Conservation (phyloP, 305 asterid species). For the Fraxinus dipetala region DNA sequence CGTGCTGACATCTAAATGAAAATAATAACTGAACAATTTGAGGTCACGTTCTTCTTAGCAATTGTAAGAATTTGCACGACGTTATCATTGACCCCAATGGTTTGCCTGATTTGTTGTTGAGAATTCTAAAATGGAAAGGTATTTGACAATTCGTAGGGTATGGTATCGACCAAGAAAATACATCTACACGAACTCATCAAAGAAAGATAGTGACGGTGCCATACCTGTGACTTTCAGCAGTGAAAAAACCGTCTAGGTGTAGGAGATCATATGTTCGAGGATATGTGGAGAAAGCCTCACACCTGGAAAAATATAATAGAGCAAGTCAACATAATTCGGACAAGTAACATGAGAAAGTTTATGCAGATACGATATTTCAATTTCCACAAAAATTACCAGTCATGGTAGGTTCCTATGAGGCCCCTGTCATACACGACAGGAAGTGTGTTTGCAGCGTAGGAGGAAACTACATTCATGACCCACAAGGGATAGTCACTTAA, state of each 20-base stretch:
- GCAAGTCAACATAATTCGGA: background rate
- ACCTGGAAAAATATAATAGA: conserved; percentile 41
- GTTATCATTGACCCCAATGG: background rate
- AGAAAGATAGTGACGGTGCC: conserved; percentile 2
- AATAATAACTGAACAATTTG: background rate
- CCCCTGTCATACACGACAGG: conserved; percentile 88
- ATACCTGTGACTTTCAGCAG: conserved; percentile 92
- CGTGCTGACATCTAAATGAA: background rate
- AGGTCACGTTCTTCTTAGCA: background rate
- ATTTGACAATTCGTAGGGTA: background rate
- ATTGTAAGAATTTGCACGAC: background rate
- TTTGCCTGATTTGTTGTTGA: background rate
- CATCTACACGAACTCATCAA: background rate
- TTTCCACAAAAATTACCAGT: conserved; percentile 52
- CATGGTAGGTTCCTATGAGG: conserved; percentile 86
- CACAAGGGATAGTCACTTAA: conserved; percentile 62
- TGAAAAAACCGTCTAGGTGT: conserved; percentile 81
- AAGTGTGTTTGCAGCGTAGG: conserved; percentile 76
- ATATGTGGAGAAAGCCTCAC: conserved; percentile 97
- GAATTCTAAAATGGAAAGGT: background rate
- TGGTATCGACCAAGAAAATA: background rate
- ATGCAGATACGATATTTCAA: background rate
- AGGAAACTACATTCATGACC: conserved; percentile 93
- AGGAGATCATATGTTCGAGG: conserved; percentile 98
- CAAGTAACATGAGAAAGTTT: conserved; percentile 8